Percentiles rank a stretch among this genome's conserved stretches.
Conservation (phyloP, 495 filamentous ascomycete genomes). For the Bombardia bombarda region DNA sequence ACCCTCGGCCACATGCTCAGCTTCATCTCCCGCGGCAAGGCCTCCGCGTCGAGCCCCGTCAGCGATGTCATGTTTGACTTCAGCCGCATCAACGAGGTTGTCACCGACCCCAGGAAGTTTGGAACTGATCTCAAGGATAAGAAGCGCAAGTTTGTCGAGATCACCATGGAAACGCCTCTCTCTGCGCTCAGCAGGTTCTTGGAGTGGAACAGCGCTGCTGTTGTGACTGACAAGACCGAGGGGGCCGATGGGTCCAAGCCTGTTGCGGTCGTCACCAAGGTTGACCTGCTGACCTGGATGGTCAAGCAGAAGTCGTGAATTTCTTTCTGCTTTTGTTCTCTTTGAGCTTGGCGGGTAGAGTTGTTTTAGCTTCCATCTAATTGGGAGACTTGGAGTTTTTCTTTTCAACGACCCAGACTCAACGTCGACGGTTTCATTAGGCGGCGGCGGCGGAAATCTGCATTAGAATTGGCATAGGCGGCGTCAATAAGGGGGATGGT, state of each 20-base stretch:
- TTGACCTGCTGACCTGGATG: conserved; percentile 90
- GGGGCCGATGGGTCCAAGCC: conserved; percentile 53
- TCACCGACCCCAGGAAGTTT: conserved; percentile 71
- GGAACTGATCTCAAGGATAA: conserved; percentile 36
- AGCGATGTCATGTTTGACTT: conserved; percentile 96
- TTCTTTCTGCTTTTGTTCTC: not conserved
- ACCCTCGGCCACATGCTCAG: conserved; percentile 92
- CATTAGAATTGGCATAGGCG: not conserved
- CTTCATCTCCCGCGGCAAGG: conserved; percentile 75
- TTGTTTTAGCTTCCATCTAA: not conserved
- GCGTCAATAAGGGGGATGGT: conserved; percentile 14
- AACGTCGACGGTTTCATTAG: conserved; percentile 10
- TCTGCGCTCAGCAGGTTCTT: conserved; percentile 82
- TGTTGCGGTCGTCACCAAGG: conserved; percentile 89
- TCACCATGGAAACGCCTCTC: conserved; percentile 83
- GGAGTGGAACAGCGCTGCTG: conserved; percentile 93
- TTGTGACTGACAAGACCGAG: conserved; percentile 65
- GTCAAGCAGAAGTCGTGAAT: conserved; percentile 52
- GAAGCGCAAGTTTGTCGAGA: conserved; percentile 77
- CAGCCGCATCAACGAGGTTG: conserved; percentile 69
- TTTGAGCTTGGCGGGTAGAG: not conserved
- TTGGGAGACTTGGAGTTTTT: conserved; percentile 2
- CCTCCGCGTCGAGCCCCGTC: conserved; percentile 61
- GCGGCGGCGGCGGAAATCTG: not conserved
- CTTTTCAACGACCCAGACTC: conserved; percentile 10